These are phyloP conservation scores for Fusarium staphyleae DNA, from an alignment of 2,329 filamentous ascomycete species.

Conservation along the genomic window DNA sequence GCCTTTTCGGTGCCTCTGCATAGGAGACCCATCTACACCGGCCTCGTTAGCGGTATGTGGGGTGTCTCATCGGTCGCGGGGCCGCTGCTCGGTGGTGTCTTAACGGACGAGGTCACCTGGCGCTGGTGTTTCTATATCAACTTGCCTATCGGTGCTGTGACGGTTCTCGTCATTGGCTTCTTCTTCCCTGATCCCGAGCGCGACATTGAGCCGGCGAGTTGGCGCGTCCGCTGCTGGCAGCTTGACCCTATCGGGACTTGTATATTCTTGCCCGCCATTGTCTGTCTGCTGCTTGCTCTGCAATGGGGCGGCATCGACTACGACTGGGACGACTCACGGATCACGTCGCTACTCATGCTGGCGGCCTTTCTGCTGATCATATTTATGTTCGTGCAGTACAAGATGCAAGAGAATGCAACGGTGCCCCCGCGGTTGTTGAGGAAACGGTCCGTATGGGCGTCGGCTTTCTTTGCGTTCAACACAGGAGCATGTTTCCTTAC, in stretches of 20 bases:
- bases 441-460: conserved; percentile 50
- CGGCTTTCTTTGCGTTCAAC: conserved; percentile 48
- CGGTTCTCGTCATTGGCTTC: conserved; percentile 43
- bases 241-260: conserved; percentile 44
- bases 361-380: conserved; percentile 43
- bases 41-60: conserved; percentile 51
- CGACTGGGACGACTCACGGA: conserved; percentile 35
- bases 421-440: conserved; percentile 52
- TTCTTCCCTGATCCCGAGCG: conserved; percentile 40
- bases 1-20: conserved; percentile 47
- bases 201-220: conserved; percentile 36
- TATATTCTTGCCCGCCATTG: conserved; percentile 48
- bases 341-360: conserved; percentile 44
- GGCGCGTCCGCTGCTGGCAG: conserved; percentile 37
- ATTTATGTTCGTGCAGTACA: conserved; percentile 50
- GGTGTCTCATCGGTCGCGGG: conserved; percentile 52
- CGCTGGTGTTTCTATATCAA: conserved; percentile 54
- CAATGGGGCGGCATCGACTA: conserved; percentile 56
- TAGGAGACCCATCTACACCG: conserved; percentile 47
- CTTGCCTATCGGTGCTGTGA: conserved; percentile 48
- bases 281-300: conserved; percentile 58
- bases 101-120: conserved; percentile 49
- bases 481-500: conserved; percentile 47
- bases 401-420: conserved; percentile 51
- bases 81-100: conserved; percentile 46